Evolutionary conservation across 805 yeast genomes (phyloP).

Genomic region (Zygotorulaspora sp.): DNA sequence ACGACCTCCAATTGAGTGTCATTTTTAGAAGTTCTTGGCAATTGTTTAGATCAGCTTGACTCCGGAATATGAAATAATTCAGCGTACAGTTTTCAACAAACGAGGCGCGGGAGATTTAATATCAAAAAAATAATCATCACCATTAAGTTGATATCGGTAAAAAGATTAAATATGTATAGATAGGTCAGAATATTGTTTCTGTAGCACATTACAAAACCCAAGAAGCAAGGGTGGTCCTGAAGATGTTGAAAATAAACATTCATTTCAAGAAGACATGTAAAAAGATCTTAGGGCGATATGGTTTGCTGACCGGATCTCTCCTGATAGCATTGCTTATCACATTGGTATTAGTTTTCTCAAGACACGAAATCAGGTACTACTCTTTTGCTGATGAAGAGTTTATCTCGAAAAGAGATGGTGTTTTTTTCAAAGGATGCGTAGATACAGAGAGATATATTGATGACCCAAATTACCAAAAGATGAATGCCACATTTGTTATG

Average conservation of each 20-base stretch:
- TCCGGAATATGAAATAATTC: too few species aligned
- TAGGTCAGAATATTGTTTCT: too few species aligned
- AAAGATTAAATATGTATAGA: too few species aligned
- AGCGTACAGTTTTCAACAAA: too few species aligned
- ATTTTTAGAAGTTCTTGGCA: too few species aligned
- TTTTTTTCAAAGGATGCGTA: constrained; percentile 56
- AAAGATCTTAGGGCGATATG: not conserved
- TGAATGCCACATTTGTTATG: constrained; percentile 82
- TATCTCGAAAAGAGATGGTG: constrained; percentile 35
- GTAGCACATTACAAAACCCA: too few species aligned
- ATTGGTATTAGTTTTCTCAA: constrained; percentile 1
- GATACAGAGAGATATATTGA: constrained; percentile 39
- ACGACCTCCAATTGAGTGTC: too few species aligned
- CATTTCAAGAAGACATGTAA: not conserved
- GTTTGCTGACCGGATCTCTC: not conserved
- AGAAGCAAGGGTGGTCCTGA: too few species aligned
- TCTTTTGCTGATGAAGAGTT: constrained; percentile 18
- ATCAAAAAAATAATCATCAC: too few species aligned
- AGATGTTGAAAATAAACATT: not conserved
- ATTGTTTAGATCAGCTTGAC: too few species aligned
- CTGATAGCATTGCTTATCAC: constrained; percentile 2
- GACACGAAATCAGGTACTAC: not conserved
- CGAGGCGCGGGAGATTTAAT: too few species aligned
- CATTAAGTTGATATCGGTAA: too few species aligned
- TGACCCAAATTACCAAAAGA: constrained; percentile 38